A percentile compares a stretch with the other conserved stretches of the same genome.
These are phyloP conservation scores for Plasmodium vivax DNA, from an alignment of 169 alveolate species.

Conservation along the genomic window DNA sequence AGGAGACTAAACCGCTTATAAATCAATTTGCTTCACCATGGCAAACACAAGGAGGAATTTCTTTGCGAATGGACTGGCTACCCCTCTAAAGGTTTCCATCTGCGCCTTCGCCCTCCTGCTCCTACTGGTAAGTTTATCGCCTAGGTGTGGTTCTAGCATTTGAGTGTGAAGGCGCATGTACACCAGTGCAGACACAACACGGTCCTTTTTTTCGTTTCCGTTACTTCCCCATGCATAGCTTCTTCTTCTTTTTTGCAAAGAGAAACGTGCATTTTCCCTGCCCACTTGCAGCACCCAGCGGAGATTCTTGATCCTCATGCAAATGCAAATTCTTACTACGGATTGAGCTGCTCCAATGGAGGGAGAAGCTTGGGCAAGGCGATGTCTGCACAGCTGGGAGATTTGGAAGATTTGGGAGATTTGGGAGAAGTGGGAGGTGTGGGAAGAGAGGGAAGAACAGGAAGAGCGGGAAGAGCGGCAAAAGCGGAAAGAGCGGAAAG, in stretches of 20 bases:
- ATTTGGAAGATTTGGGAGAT: too few species aligned
- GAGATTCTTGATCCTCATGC: neutral
- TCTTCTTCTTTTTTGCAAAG: neutral
- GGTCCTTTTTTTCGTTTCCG: neutral
- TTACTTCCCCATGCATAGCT: neutral
- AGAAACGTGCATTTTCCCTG: neutral
- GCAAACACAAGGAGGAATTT: neutral
- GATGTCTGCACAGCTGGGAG: neutral
- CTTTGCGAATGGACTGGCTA: neutral
- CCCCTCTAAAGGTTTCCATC: neutral
- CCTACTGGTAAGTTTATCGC: neutral
- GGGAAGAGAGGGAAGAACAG: neutral
- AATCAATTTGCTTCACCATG: neutral
- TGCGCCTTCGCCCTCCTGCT: neutral
- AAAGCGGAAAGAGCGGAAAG: too few species aligned
- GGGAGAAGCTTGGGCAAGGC: neutral
- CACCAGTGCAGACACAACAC: neutral
- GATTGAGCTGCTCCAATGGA: neutral
- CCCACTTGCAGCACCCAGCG: neutral
- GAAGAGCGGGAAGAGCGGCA: too few species aligned
- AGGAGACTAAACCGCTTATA: neutral
- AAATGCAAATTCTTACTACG: neutral
- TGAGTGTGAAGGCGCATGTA: neutral
- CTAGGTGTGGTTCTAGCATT: neutral
- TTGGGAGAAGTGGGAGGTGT: neutral